A percentile compares a stretch with the other conserved stretches of the same genome.
phyloP scores from a whole-genome alignment of 176 grass and related monocot species.

The Saccharum officinarum region DNA sequence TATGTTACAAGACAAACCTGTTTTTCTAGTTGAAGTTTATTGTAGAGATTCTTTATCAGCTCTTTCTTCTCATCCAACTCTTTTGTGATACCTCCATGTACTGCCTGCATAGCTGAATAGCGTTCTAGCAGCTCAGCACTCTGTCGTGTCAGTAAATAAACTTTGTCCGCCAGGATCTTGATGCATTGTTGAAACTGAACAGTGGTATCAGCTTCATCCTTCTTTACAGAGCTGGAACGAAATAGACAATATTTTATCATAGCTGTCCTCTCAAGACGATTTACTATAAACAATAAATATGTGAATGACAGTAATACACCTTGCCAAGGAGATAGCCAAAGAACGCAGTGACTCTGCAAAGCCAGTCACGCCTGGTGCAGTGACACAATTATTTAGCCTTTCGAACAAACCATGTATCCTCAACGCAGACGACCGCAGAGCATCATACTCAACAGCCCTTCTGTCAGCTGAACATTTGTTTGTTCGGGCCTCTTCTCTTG shows the following conservation, averaged over 20 bases:
- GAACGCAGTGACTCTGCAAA: conserved; percentile 84
- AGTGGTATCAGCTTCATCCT: conserved; percentile 83
- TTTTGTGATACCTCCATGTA: conserved; percentile 54
- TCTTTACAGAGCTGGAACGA: conserved; percentile 62
- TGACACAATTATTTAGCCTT: conserved; percentile 74
- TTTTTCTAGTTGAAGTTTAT: conserved; percentile 86
- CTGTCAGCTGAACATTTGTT: conserved; percentile 97
- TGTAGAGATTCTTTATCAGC: conserved; percentile 57
- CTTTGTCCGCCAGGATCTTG: conserved; percentile 79
- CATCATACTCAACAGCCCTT: conserved; percentile 88
- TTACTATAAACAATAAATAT: neutral
- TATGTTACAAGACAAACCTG: conserved; percentile 60
- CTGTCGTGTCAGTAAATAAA: conserved; percentile 59
- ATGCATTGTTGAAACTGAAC: conserved; percentile 90
- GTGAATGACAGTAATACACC: conserved; percentile 28
- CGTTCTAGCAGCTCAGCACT: conserved; percentile 57
- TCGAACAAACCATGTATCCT: conserved; percentile 90
- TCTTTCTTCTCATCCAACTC: conserved; percentile 87
- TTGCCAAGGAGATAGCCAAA: conserved; percentile 77
- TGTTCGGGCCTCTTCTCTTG: conserved; percentile 89
- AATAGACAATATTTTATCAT: conserved; percentile 7
- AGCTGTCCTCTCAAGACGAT: neutral
- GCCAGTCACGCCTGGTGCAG: conserved; percentile 41
- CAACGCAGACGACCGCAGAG: conserved; percentile 70
- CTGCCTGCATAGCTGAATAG: conserved; percentile 52